These are phyloP conservation scores for Penicillium bialowiezense DNA, from an alignment of 495 filamentous ascomycete genomes.

Conservation along the genomic window DNA sequence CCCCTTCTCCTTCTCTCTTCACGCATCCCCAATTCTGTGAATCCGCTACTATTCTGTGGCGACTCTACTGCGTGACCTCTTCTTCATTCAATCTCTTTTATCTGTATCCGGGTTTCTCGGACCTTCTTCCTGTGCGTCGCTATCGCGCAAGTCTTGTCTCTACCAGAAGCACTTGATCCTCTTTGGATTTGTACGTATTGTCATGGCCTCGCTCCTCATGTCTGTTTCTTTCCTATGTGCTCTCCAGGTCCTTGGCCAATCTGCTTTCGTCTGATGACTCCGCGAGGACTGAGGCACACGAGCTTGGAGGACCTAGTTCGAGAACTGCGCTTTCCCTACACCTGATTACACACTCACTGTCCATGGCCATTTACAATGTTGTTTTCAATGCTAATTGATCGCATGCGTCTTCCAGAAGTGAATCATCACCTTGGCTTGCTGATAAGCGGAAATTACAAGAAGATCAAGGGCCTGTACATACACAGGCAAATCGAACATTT, in stretches of 20 bases:
- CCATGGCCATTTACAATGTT: conserved; percentile 11
- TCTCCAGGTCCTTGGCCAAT: conserved; percentile 7
- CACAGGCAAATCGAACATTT: conserved; percentile 27
- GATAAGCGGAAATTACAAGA: conserved; percentile 24
- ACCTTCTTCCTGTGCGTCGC: conserved; percentile 10
- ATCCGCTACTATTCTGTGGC: too few species aligned
- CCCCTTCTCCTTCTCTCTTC: too few species aligned
- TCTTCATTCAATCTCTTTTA: conserved; percentile 14
- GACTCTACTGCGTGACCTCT: too few species aligned
- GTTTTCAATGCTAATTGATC: conserved; percentile 41
- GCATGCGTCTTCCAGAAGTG: conserved; percentile 42
- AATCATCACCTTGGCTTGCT: conserved; percentile 36
- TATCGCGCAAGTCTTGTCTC: conserved; percentile 24
- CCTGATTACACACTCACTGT: conserved; percentile 1
- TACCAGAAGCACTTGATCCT: conserved; percentile 21
- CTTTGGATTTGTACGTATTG: conserved; percentile 49
- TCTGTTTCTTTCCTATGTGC: conserved; percentile 10
- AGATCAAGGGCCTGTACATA: conserved; percentile 36
- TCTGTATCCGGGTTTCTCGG: neutral
- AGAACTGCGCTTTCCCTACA: neutral
- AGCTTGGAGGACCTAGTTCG: neutral
- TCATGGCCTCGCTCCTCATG: conserved; percentile 23
- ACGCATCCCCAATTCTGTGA: too few species aligned
- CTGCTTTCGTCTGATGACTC: conserved; percentile 7
- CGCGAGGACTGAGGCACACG: neutral